Evolutionary conservation across 1,284 basidiomycete genomes (phyloP).

Genomic region (Leccinum griseonigrum): DNA sequence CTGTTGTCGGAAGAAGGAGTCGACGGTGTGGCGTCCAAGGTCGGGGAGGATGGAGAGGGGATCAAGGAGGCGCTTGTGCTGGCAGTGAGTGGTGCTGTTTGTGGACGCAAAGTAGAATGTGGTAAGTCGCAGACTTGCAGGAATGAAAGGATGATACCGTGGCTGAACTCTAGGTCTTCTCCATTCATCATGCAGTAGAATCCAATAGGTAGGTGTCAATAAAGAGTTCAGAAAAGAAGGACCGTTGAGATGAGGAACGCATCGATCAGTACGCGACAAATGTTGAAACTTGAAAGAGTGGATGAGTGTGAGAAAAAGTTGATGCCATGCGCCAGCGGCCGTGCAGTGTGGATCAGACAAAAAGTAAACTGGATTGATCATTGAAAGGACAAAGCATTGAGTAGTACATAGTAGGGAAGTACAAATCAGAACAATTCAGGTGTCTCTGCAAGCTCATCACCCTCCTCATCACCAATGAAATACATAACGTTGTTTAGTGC

Average conservation of each 20-base stretch:
- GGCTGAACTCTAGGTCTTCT: neutral
- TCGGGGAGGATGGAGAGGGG: slow-evolving; percentile 3
- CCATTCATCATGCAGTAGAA: slow-evolving; percentile 1
- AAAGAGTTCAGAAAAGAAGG: slow-evolving; percentile 1
- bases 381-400: no score
- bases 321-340: no score
- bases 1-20: slow-evolving; percentile 40
- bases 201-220: neutral
- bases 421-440: no score
- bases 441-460: no score
- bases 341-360: no score
- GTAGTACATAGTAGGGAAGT: no score
- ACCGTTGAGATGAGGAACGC: slow-evolving; percentile 1
- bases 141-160: neutral
- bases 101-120: neutral
- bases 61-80: slow-evolving; percentile 24
- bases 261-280: neutral
- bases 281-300: no score
- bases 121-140: neutral
- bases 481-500: no score
- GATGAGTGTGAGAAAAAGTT: no score
- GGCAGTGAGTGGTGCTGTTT: slow-evolving; percentile 11
- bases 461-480: no score
- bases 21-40: neutral
- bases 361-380: no score